Evolutionary conservation across 2,329 filamentous ascomycete genomes (phyloP).

Genomic region (Trichoderma afroharzianum): DNA sequence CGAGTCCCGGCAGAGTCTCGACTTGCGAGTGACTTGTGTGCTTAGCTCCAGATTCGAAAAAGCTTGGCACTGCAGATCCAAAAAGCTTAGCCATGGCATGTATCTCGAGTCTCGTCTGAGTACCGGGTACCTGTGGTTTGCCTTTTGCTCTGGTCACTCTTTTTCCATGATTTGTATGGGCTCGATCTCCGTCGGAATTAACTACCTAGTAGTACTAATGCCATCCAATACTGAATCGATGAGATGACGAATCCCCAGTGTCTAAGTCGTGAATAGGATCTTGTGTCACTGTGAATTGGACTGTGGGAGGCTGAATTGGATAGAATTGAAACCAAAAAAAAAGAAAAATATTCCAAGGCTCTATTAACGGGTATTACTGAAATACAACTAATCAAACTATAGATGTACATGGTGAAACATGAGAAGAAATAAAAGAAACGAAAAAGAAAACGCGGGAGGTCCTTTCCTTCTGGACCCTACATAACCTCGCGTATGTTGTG

Average conservation of each 20-base stretch:
- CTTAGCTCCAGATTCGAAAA: slow-evolving; percentile 16
- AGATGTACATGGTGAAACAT: background rate
- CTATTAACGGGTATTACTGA: slow-evolving; percentile 1
- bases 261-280: background rate
- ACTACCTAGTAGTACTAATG: too few relatives aligned
- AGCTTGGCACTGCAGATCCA: slow-evolving; percentile 14
- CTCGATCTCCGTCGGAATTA: background rate
- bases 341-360: background rate
- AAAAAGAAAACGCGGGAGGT: background rate
- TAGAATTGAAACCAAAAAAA: too few relatives aligned
- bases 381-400: background rate
- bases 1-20: background rate
- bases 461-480: background rate
- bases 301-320: background rate
- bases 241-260: background rate
- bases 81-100: slow-evolving; percentile 8
- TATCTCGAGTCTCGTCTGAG: background rate
- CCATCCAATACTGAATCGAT: background rate
- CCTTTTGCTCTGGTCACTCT: background rate
- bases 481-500: background rate
- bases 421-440: background rate
- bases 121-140: background rate
- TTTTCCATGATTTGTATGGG: background rate
- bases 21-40: background rate
- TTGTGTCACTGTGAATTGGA: background rate